These are phyloP conservation scores for Ganoderma resinaceum DNA, from an alignment of 1,284 basidiomycete species.

Conservation along the genomic window DNA sequence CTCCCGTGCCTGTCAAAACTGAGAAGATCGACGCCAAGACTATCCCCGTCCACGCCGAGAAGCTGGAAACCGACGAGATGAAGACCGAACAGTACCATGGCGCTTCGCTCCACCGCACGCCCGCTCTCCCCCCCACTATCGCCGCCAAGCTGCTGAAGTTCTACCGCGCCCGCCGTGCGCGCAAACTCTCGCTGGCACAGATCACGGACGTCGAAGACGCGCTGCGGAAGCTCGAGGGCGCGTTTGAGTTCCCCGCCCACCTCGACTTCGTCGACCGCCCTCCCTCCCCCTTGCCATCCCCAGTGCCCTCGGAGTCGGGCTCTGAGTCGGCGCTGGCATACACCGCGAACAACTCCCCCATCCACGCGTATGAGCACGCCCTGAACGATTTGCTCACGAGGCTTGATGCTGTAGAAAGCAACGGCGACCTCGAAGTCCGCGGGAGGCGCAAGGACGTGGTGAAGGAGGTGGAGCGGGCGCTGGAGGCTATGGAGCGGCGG, in stretches of 20 bases:
- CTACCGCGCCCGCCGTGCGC: slow-evolving; percentile 32
- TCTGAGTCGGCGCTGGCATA: slow-evolving; percentile 35
- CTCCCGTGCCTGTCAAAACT: neutral
- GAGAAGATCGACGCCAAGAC: neutral
- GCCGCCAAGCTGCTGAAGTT: slow-evolving; percentile 32
- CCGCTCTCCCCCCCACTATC: slow-evolving; percentile 31
- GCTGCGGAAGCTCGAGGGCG: slow-evolving; percentile 36
- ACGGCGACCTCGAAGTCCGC: slow-evolving; percentile 65
- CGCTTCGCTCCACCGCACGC: slow-evolving; percentile 31
- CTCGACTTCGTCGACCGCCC: slow-evolving; percentile 40
- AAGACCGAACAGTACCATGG: slow-evolving; percentile 13
- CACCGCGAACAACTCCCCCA: slow-evolving; percentile 52
- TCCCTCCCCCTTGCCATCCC: slow-evolving; percentile 8
- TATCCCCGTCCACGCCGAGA: neutral
- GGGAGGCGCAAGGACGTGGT: slow-evolving; percentile 64
- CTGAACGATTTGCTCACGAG: slow-evolving; percentile 67
- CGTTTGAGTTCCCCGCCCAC: slow-evolving; percentile 42
- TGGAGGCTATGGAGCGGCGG: slow-evolving; percentile 54
- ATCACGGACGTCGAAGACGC: slow-evolving; percentile 39
- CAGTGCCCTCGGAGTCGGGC: slow-evolving; percentile 14
- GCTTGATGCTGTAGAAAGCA: slow-evolving; percentile 72
- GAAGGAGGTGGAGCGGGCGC: slow-evolving; percentile 56
- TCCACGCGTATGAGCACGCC: slow-evolving; percentile 58
- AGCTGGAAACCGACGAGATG: neutral
- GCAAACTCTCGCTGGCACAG: slow-evolving; percentile 33